Conservation (phyloP, 2,329 filamentous ascomycete genomes). For the Daldinia eschscholtzii region DNA sequence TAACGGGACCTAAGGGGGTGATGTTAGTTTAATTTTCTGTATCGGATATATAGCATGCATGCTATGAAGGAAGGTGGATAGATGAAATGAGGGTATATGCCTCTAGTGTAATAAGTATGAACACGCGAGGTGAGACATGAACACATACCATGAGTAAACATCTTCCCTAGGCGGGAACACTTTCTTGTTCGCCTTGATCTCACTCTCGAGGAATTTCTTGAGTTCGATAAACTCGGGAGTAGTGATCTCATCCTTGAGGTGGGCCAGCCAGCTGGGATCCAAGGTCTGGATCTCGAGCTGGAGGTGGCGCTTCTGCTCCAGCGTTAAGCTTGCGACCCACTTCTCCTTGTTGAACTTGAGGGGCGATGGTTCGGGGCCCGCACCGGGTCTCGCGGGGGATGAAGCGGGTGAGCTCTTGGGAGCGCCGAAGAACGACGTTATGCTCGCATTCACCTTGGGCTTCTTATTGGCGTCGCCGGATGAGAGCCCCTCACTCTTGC, state of each 20-base stretch:
- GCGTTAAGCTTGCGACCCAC: slow-evolving; percentile 84
- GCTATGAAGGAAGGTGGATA: not conserved
- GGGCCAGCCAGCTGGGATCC: slow-evolving; percentile 89
- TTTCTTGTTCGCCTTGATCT: slow-evolving; percentile 78
- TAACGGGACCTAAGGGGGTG: slow-evolving; percentile 83
- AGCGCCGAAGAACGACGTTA: slow-evolving; percentile 88
- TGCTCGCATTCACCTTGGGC: slow-evolving; percentile 78
- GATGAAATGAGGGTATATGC: not conserved
- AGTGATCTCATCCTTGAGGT: slow-evolving; percentile 87
- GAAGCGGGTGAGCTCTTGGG: slow-evolving; percentile 65
- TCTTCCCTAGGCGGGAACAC: slow-evolving; percentile 90
- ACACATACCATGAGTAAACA: slow-evolving; percentile 89
- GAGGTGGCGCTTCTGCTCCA: slow-evolving; percentile 85
- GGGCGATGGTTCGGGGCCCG: slow-evolving; percentile 51
- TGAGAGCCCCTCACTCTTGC: slow-evolving; percentile 68
- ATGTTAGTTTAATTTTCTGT: slow-evolving; percentile 36
- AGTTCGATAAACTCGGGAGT: slow-evolving; percentile 85
- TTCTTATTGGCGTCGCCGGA: slow-evolving; percentile 76
- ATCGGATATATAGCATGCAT: not conserved
- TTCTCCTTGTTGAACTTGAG: slow-evolving; percentile 86
- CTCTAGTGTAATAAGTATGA: not conserved
- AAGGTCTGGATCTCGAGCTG: slow-evolving; percentile 92
- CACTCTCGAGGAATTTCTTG: slow-evolving; percentile 87
- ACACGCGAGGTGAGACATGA: not conserved
- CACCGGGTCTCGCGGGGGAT: slow-evolving; percentile 38